phyloP scores from a whole-genome alignment of 305 asterid species.

The Solanum hybrid region DNA sequence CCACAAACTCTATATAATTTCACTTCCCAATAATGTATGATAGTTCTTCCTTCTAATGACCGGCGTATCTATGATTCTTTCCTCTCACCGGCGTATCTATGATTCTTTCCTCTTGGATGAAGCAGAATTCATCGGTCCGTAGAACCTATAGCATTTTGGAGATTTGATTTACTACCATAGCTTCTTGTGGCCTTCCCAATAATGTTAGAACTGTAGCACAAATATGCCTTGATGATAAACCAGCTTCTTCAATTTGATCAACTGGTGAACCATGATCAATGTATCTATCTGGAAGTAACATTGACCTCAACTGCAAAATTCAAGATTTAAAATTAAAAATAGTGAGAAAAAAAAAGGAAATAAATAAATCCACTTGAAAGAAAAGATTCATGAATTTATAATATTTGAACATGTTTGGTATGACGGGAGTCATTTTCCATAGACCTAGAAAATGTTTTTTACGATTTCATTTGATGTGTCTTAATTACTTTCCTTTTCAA shows the following conservation, averaged over 20 bases:
- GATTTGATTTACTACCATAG: slow-evolving; percentile 30
- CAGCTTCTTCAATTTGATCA: slow-evolving; percentile 73
- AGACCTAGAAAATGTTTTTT: not conserved
- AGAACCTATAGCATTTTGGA: not conserved
- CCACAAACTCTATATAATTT: not conserved
- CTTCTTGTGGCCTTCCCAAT: slow-evolving; percentile 48
- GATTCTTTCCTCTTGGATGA: not conserved
- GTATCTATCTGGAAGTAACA: slow-evolving; percentile 75
- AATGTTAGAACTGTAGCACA: slow-evolving; percentile 56
- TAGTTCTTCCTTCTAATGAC: not conserved
- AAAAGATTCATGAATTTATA: not conserved
- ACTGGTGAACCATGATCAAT: slow-evolving; percentile 71
- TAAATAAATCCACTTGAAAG: not conserved
- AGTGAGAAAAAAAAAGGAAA: not conserved
- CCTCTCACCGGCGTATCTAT: not conserved
- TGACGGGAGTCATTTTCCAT: not conserved
- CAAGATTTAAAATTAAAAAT: not conserved
- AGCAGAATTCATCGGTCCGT: not conserved
- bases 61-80: not conserved
- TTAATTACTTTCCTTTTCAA: not conserved
- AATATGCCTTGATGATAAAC: slow-evolving; percentile 58
- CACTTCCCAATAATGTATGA: slow-evolving; percentile 37
- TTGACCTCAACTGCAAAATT: slow-evolving; percentile 56
- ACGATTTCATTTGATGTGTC: not conserved
- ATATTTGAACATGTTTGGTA: not conserved